These are phyloP conservation scores for Fusarium xylarioides DNA, from an alignment of 2,329 filamentous ascomycete genomes.

Conservation along the genomic window DNA sequence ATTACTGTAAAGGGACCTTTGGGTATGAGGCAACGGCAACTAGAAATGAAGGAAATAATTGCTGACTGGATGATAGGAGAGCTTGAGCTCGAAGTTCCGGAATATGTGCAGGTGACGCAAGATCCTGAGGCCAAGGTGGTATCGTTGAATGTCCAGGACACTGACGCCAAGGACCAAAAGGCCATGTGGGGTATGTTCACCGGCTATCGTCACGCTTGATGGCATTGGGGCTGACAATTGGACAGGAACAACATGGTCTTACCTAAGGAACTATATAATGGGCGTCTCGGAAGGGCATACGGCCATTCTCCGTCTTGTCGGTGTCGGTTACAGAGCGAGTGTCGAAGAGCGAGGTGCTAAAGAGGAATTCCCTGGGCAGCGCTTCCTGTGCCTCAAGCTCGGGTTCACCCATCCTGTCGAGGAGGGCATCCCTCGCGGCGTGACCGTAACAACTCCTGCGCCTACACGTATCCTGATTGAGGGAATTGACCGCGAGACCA, in stretches of 20 bases:
- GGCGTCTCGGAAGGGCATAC: slow-evolving; percentile 97
- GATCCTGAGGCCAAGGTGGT: slow-evolving; percentile 71
- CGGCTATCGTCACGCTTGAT: neutral
- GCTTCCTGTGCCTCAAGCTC: slow-evolving; percentile 92
- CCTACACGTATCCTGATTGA: slow-evolving; percentile 92
- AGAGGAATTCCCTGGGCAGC: slow-evolving; percentile 81
- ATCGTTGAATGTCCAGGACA: slow-evolving; percentile 75
- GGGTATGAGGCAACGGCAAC: slow-evolving; percentile 59
- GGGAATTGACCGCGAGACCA: slow-evolving; percentile 83
- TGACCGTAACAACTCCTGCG: slow-evolving; percentile 87
- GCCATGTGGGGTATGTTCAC: slow-evolving; percentile 88
- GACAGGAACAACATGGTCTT: slow-evolving; percentile 86
- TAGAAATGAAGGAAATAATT: neutral
- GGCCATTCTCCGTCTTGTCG: slow-evolving; percentile 89
- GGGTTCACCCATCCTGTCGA: slow-evolving; percentile 97
- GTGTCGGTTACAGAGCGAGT: slow-evolving; percentile 92
- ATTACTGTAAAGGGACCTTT: slow-evolving; percentile 84
- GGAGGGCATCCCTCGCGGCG: slow-evolving; percentile 80
- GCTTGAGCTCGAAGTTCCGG: slow-evolving; percentile 80
- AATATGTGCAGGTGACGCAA: slow-evolving; percentile 77
- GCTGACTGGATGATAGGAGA: slow-evolving; percentile 63
- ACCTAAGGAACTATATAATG: slow-evolving; percentile 88
- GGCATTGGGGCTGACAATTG: slow-evolving; percentile 12
- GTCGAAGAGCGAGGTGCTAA: slow-evolving; percentile 81
- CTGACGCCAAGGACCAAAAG: slow-evolving; percentile 75